Evolutionary conservation across 2,329 filamentous ascomycete species (phyloP).

Genomic region (Penicillium sclerotiorum): DNA sequence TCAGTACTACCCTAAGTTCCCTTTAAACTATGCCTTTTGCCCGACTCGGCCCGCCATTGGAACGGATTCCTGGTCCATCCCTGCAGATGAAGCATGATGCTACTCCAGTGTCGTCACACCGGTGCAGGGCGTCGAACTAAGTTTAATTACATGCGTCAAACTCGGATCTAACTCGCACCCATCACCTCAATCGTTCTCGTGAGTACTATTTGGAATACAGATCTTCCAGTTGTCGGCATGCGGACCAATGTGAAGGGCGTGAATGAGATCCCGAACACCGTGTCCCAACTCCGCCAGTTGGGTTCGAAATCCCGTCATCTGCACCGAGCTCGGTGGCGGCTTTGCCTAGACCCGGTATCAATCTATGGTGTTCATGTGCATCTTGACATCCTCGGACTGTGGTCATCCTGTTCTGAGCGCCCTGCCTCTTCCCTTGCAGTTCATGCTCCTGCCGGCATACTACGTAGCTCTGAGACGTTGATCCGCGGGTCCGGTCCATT

Average conservation of each 20-base stretch:
- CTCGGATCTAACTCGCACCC: background rate
- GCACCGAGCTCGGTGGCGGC: background rate
- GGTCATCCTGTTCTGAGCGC: too few relatives aligned
- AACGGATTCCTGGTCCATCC: background rate
- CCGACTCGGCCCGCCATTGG: background rate
- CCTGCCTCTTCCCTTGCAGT: too few relatives aligned
- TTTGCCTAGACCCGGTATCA: background rate
- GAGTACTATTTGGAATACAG: background rate
- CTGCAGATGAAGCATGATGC: background rate
- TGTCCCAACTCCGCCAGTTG: conserved; percentile 1
- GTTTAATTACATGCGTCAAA: background rate
- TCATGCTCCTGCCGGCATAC: too few relatives aligned
- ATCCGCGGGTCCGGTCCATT: too few relatives aligned
- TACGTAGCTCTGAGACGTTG: too few relatives aligned
- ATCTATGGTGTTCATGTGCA: too few relatives aligned
- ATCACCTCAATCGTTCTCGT: background rate
- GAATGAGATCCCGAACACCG: conserved; percentile 1
- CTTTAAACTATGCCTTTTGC: background rate
- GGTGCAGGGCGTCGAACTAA: background rate
- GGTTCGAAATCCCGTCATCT: conserved; percentile 3
- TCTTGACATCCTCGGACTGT: too few relatives aligned
- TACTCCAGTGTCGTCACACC: conserved; percentile 4
- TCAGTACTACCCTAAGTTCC: too few relatives aligned
- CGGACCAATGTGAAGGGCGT: background rate
- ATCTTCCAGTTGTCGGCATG: background rate